A percentile compares a stretch with the other conserved stretches of the same genome.
phyloP scores from a whole-genome alignment of 805 yeast species.

The Maudiozyma saulgeensis region DNA sequence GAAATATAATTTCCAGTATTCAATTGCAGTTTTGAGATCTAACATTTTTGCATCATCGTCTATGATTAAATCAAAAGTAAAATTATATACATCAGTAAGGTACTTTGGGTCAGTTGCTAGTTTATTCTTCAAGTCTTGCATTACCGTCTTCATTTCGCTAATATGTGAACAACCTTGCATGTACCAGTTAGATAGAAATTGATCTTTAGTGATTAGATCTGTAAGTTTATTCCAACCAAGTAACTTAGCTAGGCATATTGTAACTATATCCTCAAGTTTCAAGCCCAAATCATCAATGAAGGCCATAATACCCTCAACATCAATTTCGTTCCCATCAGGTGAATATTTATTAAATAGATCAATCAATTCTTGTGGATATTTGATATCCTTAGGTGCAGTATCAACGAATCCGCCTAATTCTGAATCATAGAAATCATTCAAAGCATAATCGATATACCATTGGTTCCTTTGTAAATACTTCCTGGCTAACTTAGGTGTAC shows the following conservation, averaged over 20 bases:
- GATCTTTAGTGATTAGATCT: constrained; percentile 15
- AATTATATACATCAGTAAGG: constrained; percentile 55
- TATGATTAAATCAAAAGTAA: constrained; percentile 56
- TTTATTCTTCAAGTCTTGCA: constrained; percentile 28
- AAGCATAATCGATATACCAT: constrained; percentile 25
- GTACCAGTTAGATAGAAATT: constrained; percentile 19
- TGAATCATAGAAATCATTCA: constrained; percentile 27
- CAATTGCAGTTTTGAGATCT: constrained; percentile 50
- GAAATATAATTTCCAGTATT: constrained; percentile 70
- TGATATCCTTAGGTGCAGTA: background rate
- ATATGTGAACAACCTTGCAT: constrained; percentile 26
- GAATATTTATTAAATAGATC: constrained; percentile 15
- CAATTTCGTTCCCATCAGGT: constrained; percentile 36
- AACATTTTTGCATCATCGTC: constrained; percentile 53
- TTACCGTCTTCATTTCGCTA: constrained; percentile 38
- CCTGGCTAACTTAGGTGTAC: constrained; percentile 13
- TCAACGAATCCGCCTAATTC: constrained; percentile 15
- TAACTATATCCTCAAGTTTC: constrained; percentile 64
- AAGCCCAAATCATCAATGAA: constrained; percentile 60
- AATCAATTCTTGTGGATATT: constrained; percentile 14
- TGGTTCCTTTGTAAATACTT: constrained; percentile 17
- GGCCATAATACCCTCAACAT: constrained; percentile 66
- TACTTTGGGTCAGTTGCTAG: constrained; percentile 32
- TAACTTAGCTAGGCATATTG: constrained; percentile 61
- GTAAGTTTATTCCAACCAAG: constrained; percentile 34